Conservation (phyloP, 2,329 filamentous ascomycete genomes). For the Chaetomium sp. region DNA sequence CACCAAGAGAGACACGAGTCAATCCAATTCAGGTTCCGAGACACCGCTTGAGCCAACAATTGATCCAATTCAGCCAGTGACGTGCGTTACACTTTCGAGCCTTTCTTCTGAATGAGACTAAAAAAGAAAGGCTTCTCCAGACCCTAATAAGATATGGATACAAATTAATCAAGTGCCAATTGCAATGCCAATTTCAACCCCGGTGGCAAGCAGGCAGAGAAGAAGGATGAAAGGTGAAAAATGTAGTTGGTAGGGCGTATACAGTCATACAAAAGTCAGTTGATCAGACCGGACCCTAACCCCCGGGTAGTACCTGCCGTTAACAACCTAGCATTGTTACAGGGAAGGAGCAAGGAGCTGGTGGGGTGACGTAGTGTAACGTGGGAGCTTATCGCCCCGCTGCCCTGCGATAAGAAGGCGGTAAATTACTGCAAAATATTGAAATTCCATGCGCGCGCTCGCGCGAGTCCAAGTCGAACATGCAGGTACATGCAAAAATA, state of each 20-base stretch:
- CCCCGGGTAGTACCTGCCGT: neutral
- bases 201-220: neutral
- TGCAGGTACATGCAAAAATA: neutral
- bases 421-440: conserved; percentile 27
- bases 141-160: neutral
- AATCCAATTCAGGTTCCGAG: neutral
- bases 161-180: neutral
- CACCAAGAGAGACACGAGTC: neutral
- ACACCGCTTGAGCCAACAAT: neutral
- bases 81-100: neutral
- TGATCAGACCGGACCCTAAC: neutral
- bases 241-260: neutral
- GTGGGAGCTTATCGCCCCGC: conserved; percentile 24
- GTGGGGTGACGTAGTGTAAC: neutral
- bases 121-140: neutral
- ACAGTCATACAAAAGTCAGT: neutral
- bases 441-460: conserved; percentile 26
- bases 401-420: conserved; percentile 27
- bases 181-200: neutral
- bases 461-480: neutral
- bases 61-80: neutral
- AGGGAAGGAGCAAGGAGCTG: no score
- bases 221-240: neutral
- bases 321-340: neutral
- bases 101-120: neutral